These are phyloP conservation scores for Pythium aphanidermatum DNA, from an alignment of 352 stramenopile genomes.

Conservation along the genomic window DNA sequence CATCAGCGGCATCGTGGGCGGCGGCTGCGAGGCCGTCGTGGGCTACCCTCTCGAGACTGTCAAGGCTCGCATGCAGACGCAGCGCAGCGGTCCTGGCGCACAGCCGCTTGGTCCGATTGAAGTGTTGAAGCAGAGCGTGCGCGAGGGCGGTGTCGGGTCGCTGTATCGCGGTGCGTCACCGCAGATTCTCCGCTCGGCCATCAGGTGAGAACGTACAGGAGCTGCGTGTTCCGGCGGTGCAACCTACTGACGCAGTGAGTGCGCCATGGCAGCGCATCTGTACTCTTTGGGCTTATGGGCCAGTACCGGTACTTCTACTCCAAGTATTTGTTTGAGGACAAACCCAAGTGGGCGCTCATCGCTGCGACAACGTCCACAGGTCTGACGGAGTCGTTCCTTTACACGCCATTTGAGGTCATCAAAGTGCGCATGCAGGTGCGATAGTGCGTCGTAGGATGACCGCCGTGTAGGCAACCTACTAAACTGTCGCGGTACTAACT, in stretches of 20 bases:
- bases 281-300: slow-evolving; percentile 42
- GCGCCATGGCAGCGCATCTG: slow-evolving; percentile 21
- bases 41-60: slow-evolving; percentile 44
- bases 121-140: slow-evolving; percentile 26
- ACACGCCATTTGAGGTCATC: slow-evolving; percentile 40
- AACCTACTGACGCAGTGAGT: no score
- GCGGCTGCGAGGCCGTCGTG: slow-evolving; percentile 29
- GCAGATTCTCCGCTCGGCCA: slow-evolving; percentile 36
- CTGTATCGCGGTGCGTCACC: slow-evolving; percentile 35
- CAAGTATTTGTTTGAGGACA: slow-evolving; percentile 27
- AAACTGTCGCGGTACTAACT: no score
- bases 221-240: background rate
- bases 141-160: slow-evolving; percentile 28
- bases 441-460: background rate
- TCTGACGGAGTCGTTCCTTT: slow-evolving; percentile 32
- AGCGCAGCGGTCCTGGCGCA: slow-evolving; percentile 7
- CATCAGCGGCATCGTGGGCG: slow-evolving; percentile 32
- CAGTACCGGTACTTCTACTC: slow-evolving; percentile 40
- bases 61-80: slow-evolving; percentile 40
- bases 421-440: slow-evolving; percentile 39
- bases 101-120: slow-evolving; percentile 18
- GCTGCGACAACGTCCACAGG: slow-evolving; percentile 28
- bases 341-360: slow-evolving; percentile 20
- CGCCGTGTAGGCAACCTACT: no score
- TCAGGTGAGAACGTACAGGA: slow-evolving; percentile 20